phyloP scores from a whole-genome alignment of 179 eudicot genomes.

The Sideroxylon spinosum region DNA sequence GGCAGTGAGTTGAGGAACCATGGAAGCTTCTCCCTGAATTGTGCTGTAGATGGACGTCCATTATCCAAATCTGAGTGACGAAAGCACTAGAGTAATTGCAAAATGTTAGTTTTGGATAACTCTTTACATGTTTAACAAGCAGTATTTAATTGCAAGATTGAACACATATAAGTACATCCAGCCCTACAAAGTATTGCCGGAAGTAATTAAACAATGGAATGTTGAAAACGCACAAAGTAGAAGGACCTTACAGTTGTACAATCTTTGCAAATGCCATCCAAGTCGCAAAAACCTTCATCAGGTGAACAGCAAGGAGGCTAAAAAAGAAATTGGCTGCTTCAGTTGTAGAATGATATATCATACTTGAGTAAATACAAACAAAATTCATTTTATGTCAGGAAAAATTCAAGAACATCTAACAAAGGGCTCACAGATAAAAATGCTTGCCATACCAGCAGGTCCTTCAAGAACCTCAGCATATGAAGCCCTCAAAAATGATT shows the following conservation, averaged over 20 bases:
- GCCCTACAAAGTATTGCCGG: slow-evolving; percentile 4
- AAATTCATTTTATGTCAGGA: background rate
- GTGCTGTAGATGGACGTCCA: slow-evolving; percentile 78
- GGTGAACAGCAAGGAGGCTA: slow-evolving; percentile 96
- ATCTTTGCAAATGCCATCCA: slow-evolving; percentile 69
- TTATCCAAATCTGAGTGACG: slow-evolving; percentile 76
- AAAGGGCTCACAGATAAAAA: background rate
- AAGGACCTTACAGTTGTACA: slow-evolving; percentile 79
- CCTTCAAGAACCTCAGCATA: background rate
- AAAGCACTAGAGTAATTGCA: slow-evolving; percentile 64
- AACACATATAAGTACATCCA: slow-evolving; percentile 8
- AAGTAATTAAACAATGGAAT: background rate
- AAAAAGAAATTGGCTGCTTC: slow-evolving; percentile 13
- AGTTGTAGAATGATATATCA: background rate
- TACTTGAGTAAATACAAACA: background rate
- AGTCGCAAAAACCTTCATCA: slow-evolving; percentile 59
- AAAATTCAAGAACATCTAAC: background rate
- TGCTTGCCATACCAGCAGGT: background rate
- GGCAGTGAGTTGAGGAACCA: slow-evolving; percentile 95
- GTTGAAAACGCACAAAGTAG: slow-evolving; percentile 2
- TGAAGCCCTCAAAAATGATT: background rate
- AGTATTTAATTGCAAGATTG: background rate
- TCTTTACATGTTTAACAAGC: background rate
- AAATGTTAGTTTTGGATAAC: slow-evolving; percentile 12
- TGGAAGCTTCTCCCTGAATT: slow-evolving; percentile 88